Evolutionary conservation across 345 rosid species (phyloP).

Genomic region (Citrus medica): DNA sequence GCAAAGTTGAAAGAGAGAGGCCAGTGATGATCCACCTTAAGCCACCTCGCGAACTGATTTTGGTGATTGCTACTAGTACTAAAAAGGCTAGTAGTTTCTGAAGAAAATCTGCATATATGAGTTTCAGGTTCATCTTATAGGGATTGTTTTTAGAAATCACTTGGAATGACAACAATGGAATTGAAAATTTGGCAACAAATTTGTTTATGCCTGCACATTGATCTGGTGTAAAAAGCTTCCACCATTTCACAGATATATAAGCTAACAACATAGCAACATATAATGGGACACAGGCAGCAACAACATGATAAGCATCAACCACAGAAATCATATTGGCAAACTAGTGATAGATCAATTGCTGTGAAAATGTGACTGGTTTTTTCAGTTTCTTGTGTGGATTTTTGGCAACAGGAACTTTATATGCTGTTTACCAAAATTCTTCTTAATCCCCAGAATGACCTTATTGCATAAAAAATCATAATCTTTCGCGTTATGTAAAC

Average conservation of each 20-base stretch:
- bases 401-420: slow-evolving; percentile 14
- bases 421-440: slow-evolving; percentile 11
- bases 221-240: slow-evolving; percentile 67
- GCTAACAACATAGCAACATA: slow-evolving; percentile 74
- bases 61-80: slow-evolving; percentile 33
- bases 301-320: slow-evolving; percentile 66
- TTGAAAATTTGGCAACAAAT: slow-evolving; percentile 81
- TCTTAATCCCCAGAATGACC: slow-evolving; percentile 33
- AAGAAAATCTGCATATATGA: slow-evolving; percentile 55
- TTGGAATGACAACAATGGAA: slow-evolving; percentile 79
- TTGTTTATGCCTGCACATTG: slow-evolving; percentile 91
- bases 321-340: slow-evolving; percentile 49
- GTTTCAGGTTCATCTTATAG: slow-evolving; percentile 64
- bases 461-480: background rate
- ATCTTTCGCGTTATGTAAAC: background rate
- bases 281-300: slow-evolving; percentile 77
- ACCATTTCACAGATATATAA: slow-evolving; percentile 62
- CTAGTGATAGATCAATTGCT: slow-evolving; percentile 1
- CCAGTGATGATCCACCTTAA: slow-evolving; percentile 68
- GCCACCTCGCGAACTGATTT: slow-evolving; percentile 47
- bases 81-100: slow-evolving; percentile 61
- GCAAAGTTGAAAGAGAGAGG: slow-evolving; percentile 64
- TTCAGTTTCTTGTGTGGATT: background rate
- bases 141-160: slow-evolving; percentile 69
- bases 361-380: background rate